Evolutionary conservation across 1,284 basidiomycete species (phyloP).

Genomic region (Thecaphora frezii): DNA sequence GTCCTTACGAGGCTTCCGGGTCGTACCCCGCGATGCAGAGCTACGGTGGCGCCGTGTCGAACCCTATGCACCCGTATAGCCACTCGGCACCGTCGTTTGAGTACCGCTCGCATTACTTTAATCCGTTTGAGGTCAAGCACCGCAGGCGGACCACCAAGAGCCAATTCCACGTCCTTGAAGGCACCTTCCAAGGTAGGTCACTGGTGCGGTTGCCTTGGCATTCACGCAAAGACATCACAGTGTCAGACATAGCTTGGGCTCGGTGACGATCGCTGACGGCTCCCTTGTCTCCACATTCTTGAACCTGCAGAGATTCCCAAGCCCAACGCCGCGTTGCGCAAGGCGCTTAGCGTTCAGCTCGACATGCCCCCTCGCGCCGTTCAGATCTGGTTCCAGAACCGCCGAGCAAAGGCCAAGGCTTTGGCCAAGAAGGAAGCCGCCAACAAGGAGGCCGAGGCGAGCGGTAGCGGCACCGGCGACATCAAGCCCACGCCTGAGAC

Average conservation of each 20-base stretch:
- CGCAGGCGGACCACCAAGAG: conserved; percentile 47
- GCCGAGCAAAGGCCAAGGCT: conserved; percentile 48
- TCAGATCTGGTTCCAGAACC: conserved; percentile 52
- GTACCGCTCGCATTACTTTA: conserved; percentile 29
- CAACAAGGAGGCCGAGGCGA: neutral
- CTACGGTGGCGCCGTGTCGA: neutral
- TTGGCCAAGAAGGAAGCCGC: conserved; percentile 21
- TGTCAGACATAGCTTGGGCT: too few species aligned
- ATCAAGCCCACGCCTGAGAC: too few species aligned
- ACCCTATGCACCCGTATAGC: neutral
- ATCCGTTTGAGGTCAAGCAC: conserved; percentile 53
- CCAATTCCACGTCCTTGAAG: conserved; percentile 48
- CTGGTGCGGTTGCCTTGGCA: too few species aligned
- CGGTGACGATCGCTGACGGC: too few species aligned
- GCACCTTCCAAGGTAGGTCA: conserved; percentile 34
- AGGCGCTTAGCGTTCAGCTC: conserved; percentile 40
- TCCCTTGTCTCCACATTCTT: too few species aligned
- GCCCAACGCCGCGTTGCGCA: conserved; percentile 41
- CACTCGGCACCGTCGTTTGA: conserved; percentile 1
- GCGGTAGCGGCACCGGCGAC: neutral
- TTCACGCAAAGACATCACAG: too few species aligned
- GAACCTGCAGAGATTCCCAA: conserved; percentile 38
- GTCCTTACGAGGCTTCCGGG: conserved; percentile 13
- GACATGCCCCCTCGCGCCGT: conserved; percentile 47
- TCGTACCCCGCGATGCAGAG: conserved; percentile 11